These are phyloP conservation scores for Stachybotrys chartarum DNA, from an alignment of 2,329 filamentous ascomycete species.

Conservation along the genomic window DNA sequence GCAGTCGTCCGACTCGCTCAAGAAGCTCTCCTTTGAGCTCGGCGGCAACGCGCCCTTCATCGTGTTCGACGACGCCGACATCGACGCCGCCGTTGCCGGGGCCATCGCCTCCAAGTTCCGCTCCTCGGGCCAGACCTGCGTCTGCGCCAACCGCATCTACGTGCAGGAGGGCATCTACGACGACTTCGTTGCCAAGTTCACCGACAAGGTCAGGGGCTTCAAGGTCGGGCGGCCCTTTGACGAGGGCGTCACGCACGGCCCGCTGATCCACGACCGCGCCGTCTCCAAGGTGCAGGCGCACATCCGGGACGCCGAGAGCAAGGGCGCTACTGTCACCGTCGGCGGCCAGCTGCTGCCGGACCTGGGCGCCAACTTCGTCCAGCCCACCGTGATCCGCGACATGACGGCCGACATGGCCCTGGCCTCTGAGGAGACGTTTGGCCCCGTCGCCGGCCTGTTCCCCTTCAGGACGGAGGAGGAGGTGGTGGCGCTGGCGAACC, in stretches of 20 bases:
- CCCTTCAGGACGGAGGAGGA: constrained; percentile 83
- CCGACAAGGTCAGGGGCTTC: constrained; percentile 66
- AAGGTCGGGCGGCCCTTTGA: constrained; percentile 70
- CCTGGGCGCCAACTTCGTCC: constrained; percentile 79
- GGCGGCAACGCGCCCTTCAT: constrained; percentile 96
- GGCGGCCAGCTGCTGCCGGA: constrained; percentile 70
- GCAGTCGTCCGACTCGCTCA: constrained; percentile 77
- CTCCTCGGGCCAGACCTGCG: constrained; percentile 90
- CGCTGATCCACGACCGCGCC: constrained; percentile 79
- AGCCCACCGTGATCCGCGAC: constrained; percentile 80
- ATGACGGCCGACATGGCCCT: constrained; percentile 84
- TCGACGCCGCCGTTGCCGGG: constrained; percentile 76
- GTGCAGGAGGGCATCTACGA: constrained; percentile 75
- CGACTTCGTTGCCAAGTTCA: constrained; percentile 60
- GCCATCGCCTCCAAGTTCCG: constrained; percentile 88
- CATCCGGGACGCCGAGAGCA: constrained; percentile 68
- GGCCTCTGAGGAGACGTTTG: constrained; percentile 87
- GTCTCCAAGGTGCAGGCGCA: constrained; percentile 72
- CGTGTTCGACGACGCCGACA: constrained; percentile 89
- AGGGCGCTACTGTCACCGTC: constrained; percentile 67
- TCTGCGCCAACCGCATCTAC: constrained; percentile 80
- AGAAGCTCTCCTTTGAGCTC: constrained; percentile 79
- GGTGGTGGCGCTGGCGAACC: constrained; percentile 77
- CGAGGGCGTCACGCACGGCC: constrained; percentile 67
- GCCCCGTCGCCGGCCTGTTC: constrained; percentile 86